Evolutionary conservation across 768 basidiomycete genomes (phyloP).

Genomic region (Amanita pallidorosea): DNA sequence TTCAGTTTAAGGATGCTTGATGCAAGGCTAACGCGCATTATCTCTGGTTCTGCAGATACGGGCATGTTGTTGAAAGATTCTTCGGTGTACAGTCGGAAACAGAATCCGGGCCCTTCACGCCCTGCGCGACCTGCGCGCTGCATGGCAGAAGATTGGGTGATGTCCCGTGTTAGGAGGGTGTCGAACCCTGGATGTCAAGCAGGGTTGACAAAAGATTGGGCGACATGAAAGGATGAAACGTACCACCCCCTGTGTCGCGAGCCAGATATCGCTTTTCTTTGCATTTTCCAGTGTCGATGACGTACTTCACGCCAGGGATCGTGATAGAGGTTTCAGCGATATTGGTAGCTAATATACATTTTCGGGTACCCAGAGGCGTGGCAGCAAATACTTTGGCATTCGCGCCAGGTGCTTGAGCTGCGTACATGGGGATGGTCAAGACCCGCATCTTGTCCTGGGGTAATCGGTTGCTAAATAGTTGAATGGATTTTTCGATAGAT

Average conservation of each 20-base stretch:
- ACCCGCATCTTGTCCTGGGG: slow-evolving; percentile 50
- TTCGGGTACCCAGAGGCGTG: slow-evolving; percentile 58
- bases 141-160: slow-evolving; percentile 85
- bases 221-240: slow-evolving; percentile 2
- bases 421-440: slow-evolving; percentile 75
- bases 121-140: slow-evolving; percentile 98
- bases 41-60: slow-evolving; percentile 74
- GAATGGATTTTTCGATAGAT: slow-evolving; percentile 65
- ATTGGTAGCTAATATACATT: slow-evolving; percentile 94
- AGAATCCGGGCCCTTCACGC: slow-evolving; percentile 82
- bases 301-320: slow-evolving; percentile 90
- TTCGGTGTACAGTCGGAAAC: slow-evolving; percentile 91
- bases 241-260: slow-evolving; percentile 58
- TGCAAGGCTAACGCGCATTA: slow-evolving; percentile 76
- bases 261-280: slow-evolving; percentile 89
- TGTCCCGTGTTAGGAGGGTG: slow-evolving; percentile 68
- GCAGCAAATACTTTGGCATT: slow-evolving; percentile 72
- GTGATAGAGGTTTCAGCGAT: slow-evolving; percentile 98
- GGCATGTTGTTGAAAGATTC: slow-evolving; percentile 53
- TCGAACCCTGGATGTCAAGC: slow-evolving; percentile 66
- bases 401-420: slow-evolving; percentile 67
- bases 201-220: neutral
- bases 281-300: slow-evolving; percentile 92
- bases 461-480: slow-evolving; percentile 55
- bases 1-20: slow-evolving; percentile 80